These are phyloP conservation scores for Pythium biforme DNA, from an alignment of 352 stramenopile species.

Conservation along the genomic window DNA sequence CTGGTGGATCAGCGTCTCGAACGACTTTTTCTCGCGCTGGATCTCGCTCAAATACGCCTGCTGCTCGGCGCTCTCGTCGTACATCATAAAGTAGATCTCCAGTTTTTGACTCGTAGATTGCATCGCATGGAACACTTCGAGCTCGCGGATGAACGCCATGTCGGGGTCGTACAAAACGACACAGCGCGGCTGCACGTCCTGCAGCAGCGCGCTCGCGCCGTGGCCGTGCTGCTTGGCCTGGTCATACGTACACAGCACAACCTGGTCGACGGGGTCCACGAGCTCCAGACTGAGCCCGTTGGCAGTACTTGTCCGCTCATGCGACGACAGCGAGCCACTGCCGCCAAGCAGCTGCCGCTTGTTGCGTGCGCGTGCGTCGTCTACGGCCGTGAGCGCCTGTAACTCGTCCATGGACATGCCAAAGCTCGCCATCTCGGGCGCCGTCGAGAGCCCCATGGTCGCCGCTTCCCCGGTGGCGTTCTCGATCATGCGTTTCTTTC, in stretches of 20 bases:
- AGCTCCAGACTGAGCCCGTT: slow-evolving; percentile 49
- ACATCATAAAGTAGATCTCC: slow-evolving; percentile 96
- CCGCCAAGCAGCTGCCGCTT: slow-evolving; percentile 18
- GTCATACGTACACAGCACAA: slow-evolving; percentile 80
- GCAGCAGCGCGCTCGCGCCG: slow-evolving; percentile 66
- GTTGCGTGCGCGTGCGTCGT: slow-evolving; percentile 23
- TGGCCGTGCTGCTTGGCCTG: slow-evolving; percentile 65
- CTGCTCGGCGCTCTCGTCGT: slow-evolving; percentile 95
- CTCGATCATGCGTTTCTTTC: slow-evolving; percentile 31
- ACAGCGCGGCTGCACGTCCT: slow-evolving; percentile 89
- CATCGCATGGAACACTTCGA: slow-evolving; percentile 92
- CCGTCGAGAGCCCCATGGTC: background rate
- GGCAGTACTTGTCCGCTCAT: slow-evolving; percentile 10
- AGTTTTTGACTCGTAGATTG: slow-evolving; percentile 32
- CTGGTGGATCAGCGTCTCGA: slow-evolving; percentile 95
- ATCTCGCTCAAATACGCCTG: slow-evolving; percentile 94
- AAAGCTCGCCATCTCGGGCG: slow-evolving; percentile 62
- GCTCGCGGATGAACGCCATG: slow-evolving; percentile 92
- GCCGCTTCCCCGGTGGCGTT: background rate
- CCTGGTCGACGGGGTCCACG: slow-evolving; percentile 43
- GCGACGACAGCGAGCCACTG: slow-evolving; percentile 11
- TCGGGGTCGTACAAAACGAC: slow-evolving; percentile 96
- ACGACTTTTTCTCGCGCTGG: slow-evolving; percentile 94
- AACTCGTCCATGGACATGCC: slow-evolving; percentile 72
- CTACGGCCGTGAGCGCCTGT: slow-evolving; percentile 37